These are phyloP conservation scores for Epichloe gansuensis DNA, from an alignment of 2,329 filamentous ascomycete genomes.

Conservation along the genomic window DNA sequence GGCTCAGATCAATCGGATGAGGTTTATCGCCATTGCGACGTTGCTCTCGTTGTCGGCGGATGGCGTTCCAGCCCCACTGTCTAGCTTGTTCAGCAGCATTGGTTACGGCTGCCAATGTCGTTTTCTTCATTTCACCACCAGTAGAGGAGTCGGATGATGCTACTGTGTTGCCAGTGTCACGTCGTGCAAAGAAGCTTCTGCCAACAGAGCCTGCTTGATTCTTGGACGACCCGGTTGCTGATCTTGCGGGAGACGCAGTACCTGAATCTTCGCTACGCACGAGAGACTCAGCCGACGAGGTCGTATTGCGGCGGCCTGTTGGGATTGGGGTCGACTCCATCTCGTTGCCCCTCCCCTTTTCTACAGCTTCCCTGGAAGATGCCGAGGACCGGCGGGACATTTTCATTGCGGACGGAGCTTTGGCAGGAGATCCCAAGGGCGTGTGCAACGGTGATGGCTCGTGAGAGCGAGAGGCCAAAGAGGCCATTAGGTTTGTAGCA, in stretches of 20 bases:
- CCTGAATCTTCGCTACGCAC: constrained; percentile 13
- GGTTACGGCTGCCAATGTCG: constrained; percentile 40
- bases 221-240: constrained; percentile 25
- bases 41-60: constrained; percentile 36
- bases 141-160: constrained; percentile 24
- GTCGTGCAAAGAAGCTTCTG: constrained; percentile 27
- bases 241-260: constrained; percentile 17
- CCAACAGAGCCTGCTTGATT: constrained; percentile 26
- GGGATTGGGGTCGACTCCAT: constrained; percentile 15
- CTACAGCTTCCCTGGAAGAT: constrained; percentile 31
- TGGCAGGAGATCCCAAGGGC: constrained; percentile 22
- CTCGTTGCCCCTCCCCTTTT: constrained; percentile 24
- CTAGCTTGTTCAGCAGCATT: constrained; percentile 43
- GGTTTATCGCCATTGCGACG: constrained; percentile 21
- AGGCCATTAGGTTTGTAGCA: constrained; percentile 53
- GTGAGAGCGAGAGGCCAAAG: constrained; percentile 49
- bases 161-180: constrained; percentile 24
- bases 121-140: constrained; percentile 29
- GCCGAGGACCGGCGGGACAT: constrained; percentile 36
- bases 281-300: constrained; percentile 23
- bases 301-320: constrained; percentile 23
- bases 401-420: constrained; percentile 25
- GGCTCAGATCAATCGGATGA: constrained; percentile 32
- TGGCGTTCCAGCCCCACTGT: constrained; percentile 46
- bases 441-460: constrained; percentile 38